phyloP scores from a whole-genome alignment of 208 protist species.

The Endotrypanum monterogeii region DNA sequence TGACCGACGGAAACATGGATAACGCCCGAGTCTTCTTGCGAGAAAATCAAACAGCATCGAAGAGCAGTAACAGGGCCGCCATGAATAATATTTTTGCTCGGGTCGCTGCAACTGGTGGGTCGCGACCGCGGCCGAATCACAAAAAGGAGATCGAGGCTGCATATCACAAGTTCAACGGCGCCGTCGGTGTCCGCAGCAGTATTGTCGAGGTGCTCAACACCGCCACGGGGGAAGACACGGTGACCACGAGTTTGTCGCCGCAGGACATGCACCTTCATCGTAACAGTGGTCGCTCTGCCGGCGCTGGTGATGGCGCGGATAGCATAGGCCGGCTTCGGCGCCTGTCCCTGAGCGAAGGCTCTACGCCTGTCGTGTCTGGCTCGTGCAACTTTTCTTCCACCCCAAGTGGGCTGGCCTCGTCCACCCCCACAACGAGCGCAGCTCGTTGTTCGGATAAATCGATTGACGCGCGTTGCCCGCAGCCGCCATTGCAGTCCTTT shows the following conservation, averaged over 20 bases:
- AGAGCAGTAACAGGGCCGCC: constrained; percentile 14
- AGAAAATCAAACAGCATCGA: constrained; percentile 11
- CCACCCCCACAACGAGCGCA: neutral
- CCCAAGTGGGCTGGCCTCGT: neutral
- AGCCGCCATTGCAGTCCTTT: neutral
- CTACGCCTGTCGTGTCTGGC: neutral
- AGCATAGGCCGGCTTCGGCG: neutral
- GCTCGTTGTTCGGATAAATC: neutral
- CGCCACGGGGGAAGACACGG: neutral
- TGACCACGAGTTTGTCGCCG: constrained; percentile 17
- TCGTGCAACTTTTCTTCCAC: neutral
- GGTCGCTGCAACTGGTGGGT: constrained; percentile 20
- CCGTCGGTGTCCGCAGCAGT: constrained; percentile 27
- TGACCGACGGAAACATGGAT: constrained; percentile 45
- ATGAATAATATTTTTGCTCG: constrained; percentile 36
- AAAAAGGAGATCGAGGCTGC: constrained; percentile 8
- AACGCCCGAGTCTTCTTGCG: constrained; percentile 36
- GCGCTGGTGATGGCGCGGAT: neutral
- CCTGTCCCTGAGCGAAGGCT: neutral
- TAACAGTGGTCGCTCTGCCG: neutral
- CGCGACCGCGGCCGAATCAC: constrained; percentile 13
- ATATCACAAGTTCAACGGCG: constrained; percentile 42
- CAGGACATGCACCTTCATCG: constrained; percentile 12
- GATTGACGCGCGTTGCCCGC: neutral
- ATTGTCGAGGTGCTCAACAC: neutral